phyloP scores from a whole-genome alignment of 2,329 filamentous ascomycete species.

The Aurifilum marmelostoma region DNA sequence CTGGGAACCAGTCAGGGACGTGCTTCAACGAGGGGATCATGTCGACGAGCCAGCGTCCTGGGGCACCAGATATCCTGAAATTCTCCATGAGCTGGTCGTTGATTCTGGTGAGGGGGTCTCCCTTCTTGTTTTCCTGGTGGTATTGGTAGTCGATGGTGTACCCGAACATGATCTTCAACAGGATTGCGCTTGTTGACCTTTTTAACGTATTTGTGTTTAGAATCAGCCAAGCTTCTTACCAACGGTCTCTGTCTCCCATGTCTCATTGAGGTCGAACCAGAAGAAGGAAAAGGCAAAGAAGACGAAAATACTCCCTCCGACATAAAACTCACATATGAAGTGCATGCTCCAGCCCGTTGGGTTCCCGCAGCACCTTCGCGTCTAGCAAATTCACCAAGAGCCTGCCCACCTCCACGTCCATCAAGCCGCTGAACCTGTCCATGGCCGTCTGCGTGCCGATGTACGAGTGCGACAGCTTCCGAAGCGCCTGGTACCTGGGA shows the following conservation, averaged over 20 bases:
- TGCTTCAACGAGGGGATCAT: constrained; percentile 34
- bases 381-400: neutral
- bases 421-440: neutral
- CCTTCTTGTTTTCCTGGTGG: neutral
- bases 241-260: neutral
- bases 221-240: neutral
- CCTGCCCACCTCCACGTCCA: neutral
- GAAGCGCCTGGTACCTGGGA: neutral
- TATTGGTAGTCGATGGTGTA: constrained; percentile 34
- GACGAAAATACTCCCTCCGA: too few species aligned
- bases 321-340: constrained; percentile 3
- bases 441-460: constrained; percentile 5
- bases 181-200: constrained; percentile 31
- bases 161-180: constrained; percentile 37
- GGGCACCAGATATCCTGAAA: constrained; percentile 29
- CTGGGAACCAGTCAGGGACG: constrained; percentile 38
- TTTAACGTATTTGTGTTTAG: constrained; percentile 34
- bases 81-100: constrained; percentile 31
- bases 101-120: constrained; percentile 34
- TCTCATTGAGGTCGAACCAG: too few species aligned
- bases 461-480: constrained; percentile 15
- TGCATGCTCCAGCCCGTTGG: constrained; percentile 13
- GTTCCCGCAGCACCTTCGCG: neutral
- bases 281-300: neutral
- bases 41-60: constrained; percentile 37